Conservation (phyloP, 2,329 filamentous ascomycete genomes). For the Shiraia sp. region DNA sequence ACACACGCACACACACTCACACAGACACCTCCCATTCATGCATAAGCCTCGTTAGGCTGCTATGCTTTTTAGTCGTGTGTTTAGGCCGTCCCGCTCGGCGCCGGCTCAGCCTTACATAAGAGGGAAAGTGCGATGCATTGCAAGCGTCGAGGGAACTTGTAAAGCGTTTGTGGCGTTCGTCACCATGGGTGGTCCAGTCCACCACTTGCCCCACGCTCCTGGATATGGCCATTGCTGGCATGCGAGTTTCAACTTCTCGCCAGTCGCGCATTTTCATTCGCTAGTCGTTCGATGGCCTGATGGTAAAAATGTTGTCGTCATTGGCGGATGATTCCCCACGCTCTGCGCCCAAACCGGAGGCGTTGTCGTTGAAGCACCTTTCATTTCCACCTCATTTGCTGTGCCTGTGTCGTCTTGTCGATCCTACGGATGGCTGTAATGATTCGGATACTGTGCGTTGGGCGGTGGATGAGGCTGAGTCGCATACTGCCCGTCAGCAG, state of each 20-base stretch:
- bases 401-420: slow-evolving; percentile 6
- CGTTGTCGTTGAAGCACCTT: slow-evolving; percentile 6
- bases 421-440: slow-evolving; percentile 24
- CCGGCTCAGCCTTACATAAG: slow-evolving; percentile 18
- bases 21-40: too few species aligned
- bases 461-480: slow-evolving; percentile 18
- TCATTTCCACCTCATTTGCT: slow-evolving; percentile 2
- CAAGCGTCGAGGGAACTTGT: too few species aligned
- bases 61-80: slow-evolving; percentile 8
- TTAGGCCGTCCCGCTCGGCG: slow-evolving; percentile 11
- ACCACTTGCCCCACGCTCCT: too few species aligned
- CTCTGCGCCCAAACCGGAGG: not conserved
- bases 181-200: too few species aligned
- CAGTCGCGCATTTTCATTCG: too few species aligned
- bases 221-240: too few species aligned
- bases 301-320: slow-evolving; percentile 3
- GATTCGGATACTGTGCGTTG: slow-evolving; percentile 19
- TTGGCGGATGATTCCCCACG: not conserved
- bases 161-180: too few species aligned
- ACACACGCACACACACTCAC: too few species aligned
- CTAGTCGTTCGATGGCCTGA: too few species aligned
- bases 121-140: slow-evolving; percentile 10
- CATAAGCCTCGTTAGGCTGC: slow-evolving; percentile 4
- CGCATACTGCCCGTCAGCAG: slow-evolving; percentile 14
- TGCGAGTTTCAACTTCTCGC: too few species aligned